These are phyloP conservation scores for Tubosaeta brunneosetosa DNA, from an alignment of 768 basidiomycete species.

Conservation along the genomic window DNA sequence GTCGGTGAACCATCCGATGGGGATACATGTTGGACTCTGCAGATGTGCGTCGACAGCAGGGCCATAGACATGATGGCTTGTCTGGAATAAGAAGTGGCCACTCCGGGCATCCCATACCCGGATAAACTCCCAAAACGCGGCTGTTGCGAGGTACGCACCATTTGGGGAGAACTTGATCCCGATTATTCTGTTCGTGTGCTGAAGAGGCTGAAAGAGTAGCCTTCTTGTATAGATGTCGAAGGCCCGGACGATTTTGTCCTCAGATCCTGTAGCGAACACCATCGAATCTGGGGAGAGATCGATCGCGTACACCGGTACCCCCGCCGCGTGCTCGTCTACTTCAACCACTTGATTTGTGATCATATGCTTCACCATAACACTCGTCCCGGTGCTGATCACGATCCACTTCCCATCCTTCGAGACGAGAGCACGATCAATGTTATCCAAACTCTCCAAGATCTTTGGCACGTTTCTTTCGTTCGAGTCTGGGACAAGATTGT, in stretches of 20 bases:
- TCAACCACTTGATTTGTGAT: neutral
- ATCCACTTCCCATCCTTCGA: neutral
- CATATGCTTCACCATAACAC: neutral
- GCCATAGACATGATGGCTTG: neutral
- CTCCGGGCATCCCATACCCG: neutral
- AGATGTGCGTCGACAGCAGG: neutral
- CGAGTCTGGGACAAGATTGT: neutral
- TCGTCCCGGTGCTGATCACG: neutral
- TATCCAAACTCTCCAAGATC: neutral
- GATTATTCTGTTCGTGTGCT: neutral
- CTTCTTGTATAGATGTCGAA: neutral
- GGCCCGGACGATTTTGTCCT: neutral
- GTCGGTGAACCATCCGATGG: neutral
- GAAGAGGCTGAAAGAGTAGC: neutral
- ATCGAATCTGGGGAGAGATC: neutral
- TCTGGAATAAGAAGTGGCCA: neutral
- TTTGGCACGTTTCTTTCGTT: neutral
- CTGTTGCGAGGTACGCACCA: neutral
- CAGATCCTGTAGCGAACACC: neutral
- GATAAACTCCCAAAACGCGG: neutral
- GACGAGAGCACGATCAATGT: neutral
- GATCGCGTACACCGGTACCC: neutral
- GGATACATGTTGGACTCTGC: neutral
- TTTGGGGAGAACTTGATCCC: constrained; percentile 1
- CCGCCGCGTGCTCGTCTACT: neutral